These are phyloP conservation scores for Tetracentron sinense DNA, from an alignment of 164 flowering plant species.

Conservation along the genomic window DNA sequence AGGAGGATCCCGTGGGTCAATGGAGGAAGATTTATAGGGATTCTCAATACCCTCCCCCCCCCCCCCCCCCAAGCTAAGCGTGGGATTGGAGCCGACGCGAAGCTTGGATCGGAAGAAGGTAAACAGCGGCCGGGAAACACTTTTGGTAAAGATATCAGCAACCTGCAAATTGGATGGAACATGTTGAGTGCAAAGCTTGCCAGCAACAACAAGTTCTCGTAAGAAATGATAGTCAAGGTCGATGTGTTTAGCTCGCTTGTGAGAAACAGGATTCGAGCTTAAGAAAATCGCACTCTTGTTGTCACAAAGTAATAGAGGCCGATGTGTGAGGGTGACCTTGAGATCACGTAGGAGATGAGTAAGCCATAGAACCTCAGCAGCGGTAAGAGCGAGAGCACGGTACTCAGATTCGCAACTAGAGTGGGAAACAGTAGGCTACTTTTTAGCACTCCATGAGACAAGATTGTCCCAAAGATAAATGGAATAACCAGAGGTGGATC, in stretches of 20 bases:
- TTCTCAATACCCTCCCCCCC: too few species aligned
- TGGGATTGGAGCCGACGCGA: too few species aligned
- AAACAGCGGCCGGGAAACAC: too few species aligned
- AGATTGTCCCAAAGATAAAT: too few species aligned
- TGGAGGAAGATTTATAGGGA: too few species aligned
- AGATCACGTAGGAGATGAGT: not conserved
- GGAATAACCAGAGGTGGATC: not conserved
- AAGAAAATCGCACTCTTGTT: not conserved
- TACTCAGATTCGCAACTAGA: conserved; percentile 11
- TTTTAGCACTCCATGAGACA: too few species aligned
- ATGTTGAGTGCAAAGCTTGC: not conserved
- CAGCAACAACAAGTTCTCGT: not conserved
- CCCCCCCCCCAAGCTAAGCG: too few species aligned
- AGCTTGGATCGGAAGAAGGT: not conserved
- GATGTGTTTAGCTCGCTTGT: conserved; percentile 1
- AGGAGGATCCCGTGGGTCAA: too few species aligned
- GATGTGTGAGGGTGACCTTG: not conserved
- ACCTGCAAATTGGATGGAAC: not conserved
- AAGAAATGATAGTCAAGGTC: conserved; percentile 2
- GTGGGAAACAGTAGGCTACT: too few species aligned
- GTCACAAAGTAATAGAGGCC: not conserved
- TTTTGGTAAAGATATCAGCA: not conserved
- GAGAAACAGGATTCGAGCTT: not conserved
- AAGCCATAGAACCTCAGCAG: conserved; percentile 4
- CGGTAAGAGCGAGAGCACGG: not conserved